Evolutionary conservation across 106 monocot genomes (phyloP), one percentile per base, ranked within the genome.

Genomic region (Ottelia alismoides): DNA sequence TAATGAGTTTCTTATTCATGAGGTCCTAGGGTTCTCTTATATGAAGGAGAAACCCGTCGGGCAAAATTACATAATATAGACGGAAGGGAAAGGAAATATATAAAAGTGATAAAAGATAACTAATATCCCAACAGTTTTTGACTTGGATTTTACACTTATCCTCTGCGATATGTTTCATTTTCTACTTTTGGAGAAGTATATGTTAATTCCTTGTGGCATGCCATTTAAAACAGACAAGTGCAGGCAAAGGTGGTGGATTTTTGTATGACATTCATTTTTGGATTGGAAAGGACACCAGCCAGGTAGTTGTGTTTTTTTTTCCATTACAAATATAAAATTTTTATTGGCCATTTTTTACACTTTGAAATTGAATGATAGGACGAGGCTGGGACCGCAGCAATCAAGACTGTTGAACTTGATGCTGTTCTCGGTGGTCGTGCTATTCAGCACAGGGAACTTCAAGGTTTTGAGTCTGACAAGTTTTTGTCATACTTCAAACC

Each of bases 401-500:
- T 84, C 45, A 84, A 84, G 64, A 65, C 83, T 20, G 75, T 84
- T 47, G 83, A 84, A 49, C 57, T 84, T 47, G 83, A 84, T 69
- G 71, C 78, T 23, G 68, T 65, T 16, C 72, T 84, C 62, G 83
- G 83, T 43, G 83, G 83, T 21, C 83, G 78, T 71, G 78, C 78
- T 43, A 60, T 84, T 64, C 83, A 84, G 47, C 65, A 78, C 47
- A 71, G 83, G 32, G 83, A 84, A 65, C 54, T 77, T 45, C 83
- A 84, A 56, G 78, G 83, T 21, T 74, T 78, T 46, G 83, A 84
- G 52, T 75, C 75, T 26, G 83, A 84, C 40, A 84, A 84, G 61
- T 84, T 84, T 57, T 57, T 84, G 45, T 84, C 83, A 49, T 84
- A 75, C 28, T 84, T 84, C 49, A 84, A 69, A 45, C 83, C 83